These are phyloP conservation scores for Tetrahymena elliotti DNA, from an alignment of 73 alveolate genomes.

Conservation along the genomic window DNA sequence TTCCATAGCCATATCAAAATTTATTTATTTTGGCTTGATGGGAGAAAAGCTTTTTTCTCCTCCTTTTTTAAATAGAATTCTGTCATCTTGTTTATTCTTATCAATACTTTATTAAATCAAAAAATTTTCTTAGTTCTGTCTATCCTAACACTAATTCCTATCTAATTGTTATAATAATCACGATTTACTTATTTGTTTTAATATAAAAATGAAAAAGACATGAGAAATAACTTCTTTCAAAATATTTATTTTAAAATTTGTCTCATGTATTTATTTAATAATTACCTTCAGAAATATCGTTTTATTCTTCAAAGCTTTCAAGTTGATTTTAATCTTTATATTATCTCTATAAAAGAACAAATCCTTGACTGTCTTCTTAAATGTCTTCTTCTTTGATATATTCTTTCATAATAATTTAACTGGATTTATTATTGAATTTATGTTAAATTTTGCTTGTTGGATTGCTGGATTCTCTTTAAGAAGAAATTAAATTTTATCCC, in stretches of 20 bases:
- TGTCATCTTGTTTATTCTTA: neutral
- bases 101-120: neutral
- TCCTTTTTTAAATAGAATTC: neutral
- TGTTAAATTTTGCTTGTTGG: neutral
- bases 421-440: neutral
- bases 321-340: neutral
- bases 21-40: neutral
- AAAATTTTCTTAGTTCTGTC: neutral
- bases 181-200: neutral
- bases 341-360: neutral
- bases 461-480: neutral
- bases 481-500: neutral
- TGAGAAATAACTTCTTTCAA: neutral
- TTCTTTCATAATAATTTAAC: neutral
- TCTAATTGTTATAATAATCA: no score
- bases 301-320: neutral
- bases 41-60: neutral
- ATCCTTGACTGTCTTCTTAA: neutral
- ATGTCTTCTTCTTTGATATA: neutral
- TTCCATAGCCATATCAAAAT: neutral
- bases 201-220: no score
- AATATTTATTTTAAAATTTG: no score
- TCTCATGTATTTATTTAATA: no score
- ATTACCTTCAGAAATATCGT: neutral
- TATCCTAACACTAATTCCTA: neutral